Conservation (phyloP, 306 rosid species). For the Acacia melanoxylon region DNA sequence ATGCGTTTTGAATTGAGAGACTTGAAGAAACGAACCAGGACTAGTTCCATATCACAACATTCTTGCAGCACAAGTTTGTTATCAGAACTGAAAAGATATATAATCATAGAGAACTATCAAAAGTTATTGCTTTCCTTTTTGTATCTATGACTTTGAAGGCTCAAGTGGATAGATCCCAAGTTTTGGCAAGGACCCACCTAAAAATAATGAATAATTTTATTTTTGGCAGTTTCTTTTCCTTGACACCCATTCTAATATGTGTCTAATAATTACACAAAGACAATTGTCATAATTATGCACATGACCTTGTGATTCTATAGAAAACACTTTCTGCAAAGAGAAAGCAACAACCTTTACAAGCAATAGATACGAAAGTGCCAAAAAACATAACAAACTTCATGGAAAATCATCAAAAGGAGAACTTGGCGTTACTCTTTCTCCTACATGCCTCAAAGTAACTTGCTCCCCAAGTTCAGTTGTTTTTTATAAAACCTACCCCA, state of each 20-base stretch:
- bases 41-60: not conserved
- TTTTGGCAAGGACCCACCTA: not conserved
- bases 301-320: not conserved
- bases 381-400: constrained; percentile 28
- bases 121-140: not conserved
- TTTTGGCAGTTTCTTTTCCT: not conserved
- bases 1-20: not conserved
- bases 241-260: not conserved
- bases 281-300: not conserved
- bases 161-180: not conserved
- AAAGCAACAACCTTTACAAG: constrained; percentile 15
- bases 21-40: not conserved
- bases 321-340: constrained; percentile 3
- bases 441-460: constrained; percentile 36
- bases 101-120: not conserved
- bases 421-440: constrained; percentile 47
- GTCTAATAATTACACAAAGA: not conserved
- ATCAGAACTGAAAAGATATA: not conserved
- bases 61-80: not conserved
- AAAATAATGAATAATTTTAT: not conserved
- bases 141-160: not conserved
- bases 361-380: not conserved
- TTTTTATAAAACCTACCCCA: constrained; percentile 28
- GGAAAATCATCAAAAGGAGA: constrained; percentile 34
- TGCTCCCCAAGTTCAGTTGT: constrained; percentile 45